A percentile compares a stretch with the other conserved stretches of the same genome.
phyloP scores from a whole-genome alignment of 1,284 basidiomycete species.

The Clitocybe nebularis region DNA sequence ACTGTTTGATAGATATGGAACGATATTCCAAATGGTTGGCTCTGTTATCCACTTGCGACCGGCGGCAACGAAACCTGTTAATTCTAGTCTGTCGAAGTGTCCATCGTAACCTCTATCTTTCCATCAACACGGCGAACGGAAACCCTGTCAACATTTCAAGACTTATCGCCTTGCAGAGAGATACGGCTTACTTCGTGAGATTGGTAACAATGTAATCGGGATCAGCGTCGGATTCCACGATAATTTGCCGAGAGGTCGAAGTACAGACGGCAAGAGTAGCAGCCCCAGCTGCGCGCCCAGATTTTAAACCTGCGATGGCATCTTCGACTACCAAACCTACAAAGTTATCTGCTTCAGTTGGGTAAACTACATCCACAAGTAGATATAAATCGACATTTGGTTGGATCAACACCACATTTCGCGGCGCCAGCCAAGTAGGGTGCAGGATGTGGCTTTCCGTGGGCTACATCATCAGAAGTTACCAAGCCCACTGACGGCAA shows the following conservation, averaged over 20 bases:
- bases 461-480: conserved; percentile 69
- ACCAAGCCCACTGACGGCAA: conserved; percentile 55
- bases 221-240: conserved; percentile 43
- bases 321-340: conserved; percentile 81
- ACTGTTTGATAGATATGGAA: no score
- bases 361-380: background rate
- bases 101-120: conserved; percentile 34
- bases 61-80: background rate
- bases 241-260: conserved; percentile 57
- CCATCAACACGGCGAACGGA: conserved; percentile 30
- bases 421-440: conserved; percentile 70
- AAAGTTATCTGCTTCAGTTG: background rate
- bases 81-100: conserved; percentile 8
- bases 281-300: conserved; percentile 73
- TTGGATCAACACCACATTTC: conserved; percentile 43
- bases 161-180: background rate
- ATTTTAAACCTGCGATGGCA: conserved; percentile 72
- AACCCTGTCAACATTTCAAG: conserved; percentile 26
- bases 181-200: conserved; percentile 42
- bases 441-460: conserved; percentile 80
- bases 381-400: conserved; percentile 41
- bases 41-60: background rate
- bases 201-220: conserved; percentile 54
- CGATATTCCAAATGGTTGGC: background rate
- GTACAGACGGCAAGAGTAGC: conserved; percentile 78